Base-by-base conservation (phyloP, 2,329 filamentous ascomycete species). In the Fusarium ramigenum region DNA sequence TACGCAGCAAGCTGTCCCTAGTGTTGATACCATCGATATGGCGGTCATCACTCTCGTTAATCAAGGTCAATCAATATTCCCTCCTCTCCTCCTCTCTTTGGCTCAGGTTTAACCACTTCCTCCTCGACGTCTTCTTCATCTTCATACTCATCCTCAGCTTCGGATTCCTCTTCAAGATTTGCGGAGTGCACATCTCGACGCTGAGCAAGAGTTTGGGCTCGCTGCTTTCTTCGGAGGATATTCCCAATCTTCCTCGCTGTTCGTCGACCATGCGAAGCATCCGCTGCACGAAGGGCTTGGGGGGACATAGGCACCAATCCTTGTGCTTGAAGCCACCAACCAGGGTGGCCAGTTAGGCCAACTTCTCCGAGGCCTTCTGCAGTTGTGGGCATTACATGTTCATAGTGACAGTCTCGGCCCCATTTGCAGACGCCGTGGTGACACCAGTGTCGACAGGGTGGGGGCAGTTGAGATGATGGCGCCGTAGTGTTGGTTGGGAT, bases 361-460 rank as follows among this genome's bases (percentile, higher is more conserved):
- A 86, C 81, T 60, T 81, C 80, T 14, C 73, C 75, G 11, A 88
- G 82, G 2, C 82, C 85, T 21, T 79, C 78, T 9, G 66, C 36
- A 0, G 83, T 85, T 66, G 74, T 75, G 7, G 87, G 87, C 86
- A 89, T 87, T 65, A 75, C 75, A 77, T 89, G 87, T 52, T 75
- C 71, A 76, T 82, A 85, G 8, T 81, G 80, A 77, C 87, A 89
- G 14, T 77, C 70, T 11, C 64, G 56, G 7, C 83, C 84, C 79
- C 82, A 87, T 73, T 80, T 83, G 78, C 87, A 89, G 18, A 78
- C 81, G 11, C 86, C 86, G 44, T 83, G 79, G 58, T 82, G 81
- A 77, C 86, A 87, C 86, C 86, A 89, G 77, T 85, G 80, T 18
- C 83, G 82, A 77, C 87, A 78, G 23, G 63, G 53, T 25, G 23